Percentiles rank a stretch among this genome's conserved stretches.
These are phyloP conservation scores for Phytophthora tubulina DNA, from an alignment of 352 stramenopile species.

Conservation along the genomic window DNA sequence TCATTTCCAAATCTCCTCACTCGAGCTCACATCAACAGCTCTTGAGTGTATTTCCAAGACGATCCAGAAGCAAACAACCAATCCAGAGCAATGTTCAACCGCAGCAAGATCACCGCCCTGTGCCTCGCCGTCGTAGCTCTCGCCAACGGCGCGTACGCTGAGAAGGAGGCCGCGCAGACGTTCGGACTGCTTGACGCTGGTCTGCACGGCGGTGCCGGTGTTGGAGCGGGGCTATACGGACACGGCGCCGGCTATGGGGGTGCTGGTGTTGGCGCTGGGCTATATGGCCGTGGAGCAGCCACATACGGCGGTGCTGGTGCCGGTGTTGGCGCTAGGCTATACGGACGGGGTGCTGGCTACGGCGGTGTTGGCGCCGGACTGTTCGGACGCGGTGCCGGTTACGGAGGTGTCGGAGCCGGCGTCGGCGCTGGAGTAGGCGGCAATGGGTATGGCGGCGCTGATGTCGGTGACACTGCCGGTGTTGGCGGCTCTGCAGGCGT, in stretches of 20 bases:
- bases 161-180: slow-evolving; percentile 25
- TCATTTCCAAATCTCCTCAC: slow-evolving; percentile 18
- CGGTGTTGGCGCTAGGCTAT: neutral
- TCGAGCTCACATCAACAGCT: slow-evolving; percentile 9
- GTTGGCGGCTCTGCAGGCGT: neutral
- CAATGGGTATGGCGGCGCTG: neutral
- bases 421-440: neutral
- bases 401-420: neutral
- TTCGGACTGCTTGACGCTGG: slow-evolving; percentile 14
- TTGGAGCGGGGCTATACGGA: neutral
- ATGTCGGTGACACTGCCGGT: neutral
- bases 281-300: neutral
- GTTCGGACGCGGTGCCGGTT: neutral
- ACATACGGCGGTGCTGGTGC: slow-evolving; percentile 1
- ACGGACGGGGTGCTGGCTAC: neutral
- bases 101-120: slow-evolving; percentile 20
- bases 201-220: neutral
- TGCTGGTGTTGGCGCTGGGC: neutral
- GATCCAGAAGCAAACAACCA: neutral
- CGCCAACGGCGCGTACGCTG: neutral
- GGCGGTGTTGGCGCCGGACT: neutral
- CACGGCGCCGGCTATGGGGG: neutral
- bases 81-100: slow-evolving; percentile 20
- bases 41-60: neutral
- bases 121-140: slow-evolving; percentile 20